Evolutionary conservation across 495 filamentous ascomycete species (phyloP).

Genomic region (Clohesyomyces aquaticus): DNA sequence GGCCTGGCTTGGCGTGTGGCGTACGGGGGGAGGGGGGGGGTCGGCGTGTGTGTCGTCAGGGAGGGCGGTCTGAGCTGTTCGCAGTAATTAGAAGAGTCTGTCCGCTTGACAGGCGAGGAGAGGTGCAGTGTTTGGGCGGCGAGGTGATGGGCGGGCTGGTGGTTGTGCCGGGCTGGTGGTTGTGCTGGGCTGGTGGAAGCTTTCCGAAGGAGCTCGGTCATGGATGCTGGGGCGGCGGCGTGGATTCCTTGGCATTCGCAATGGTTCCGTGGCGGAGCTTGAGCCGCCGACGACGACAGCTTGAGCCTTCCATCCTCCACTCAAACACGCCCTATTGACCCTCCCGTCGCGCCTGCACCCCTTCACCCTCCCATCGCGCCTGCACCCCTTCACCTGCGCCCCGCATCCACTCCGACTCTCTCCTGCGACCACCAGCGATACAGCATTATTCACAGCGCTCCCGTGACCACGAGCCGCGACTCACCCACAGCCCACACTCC

Average conservation of each 20-base stretch:
- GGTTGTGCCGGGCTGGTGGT: background rate
- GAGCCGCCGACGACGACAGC: conserved; percentile 8
- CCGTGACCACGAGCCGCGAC: background rate
- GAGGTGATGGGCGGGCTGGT: background rate
- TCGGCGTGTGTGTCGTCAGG: conserved; percentile 10
- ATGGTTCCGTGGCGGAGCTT: background rate
- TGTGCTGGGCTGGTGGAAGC: conserved; percentile 1
- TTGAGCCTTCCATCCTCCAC: no score
- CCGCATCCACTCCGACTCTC: background rate
- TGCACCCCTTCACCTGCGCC: background rate
- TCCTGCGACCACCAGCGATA: background rate
- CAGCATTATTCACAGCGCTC: background rate
- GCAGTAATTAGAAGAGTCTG: background rate
- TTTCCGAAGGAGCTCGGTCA: background rate
- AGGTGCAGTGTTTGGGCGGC: no score
- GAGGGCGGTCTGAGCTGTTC: no score
- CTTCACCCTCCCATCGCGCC: background rate
- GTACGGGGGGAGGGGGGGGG: conserved; percentile 24
- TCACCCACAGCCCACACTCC: background rate
- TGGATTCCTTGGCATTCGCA: conserved; percentile 15
- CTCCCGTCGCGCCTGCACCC: background rate
- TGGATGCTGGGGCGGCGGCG: no score
- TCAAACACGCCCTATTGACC: no score
- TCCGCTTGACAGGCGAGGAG: background rate
- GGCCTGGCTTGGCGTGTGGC: background rate